Conservation (phyloP, 257 asterid species). For the Solanum stenotomum region DNA sequence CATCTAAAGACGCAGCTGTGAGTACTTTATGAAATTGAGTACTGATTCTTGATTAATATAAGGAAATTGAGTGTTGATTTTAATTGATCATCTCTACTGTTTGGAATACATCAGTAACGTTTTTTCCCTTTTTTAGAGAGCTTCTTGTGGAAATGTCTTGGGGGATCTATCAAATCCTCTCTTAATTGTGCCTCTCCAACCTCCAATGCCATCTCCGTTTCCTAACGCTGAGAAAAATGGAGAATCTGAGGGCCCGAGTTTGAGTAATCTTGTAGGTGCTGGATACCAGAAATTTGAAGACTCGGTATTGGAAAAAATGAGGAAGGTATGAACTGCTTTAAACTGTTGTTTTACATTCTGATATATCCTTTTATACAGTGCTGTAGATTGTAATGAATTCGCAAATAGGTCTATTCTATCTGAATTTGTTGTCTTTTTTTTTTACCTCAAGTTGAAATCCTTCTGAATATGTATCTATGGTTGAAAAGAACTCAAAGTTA, state of each 20-base stretch:
- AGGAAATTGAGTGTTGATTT: background rate
- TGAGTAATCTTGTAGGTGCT: slow-evolving; percentile 53
- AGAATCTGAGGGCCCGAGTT: slow-evolving; percentile 33
- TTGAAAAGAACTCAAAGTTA: background rate
- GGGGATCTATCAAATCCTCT: slow-evolving; percentile 83
- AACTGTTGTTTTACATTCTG: background rate
- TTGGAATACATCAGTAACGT: background rate
- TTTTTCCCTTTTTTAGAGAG: slow-evolving; percentile 23
- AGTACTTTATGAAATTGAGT: slow-evolving; percentile 13
- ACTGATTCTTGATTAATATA: background rate
- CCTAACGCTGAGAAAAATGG: slow-evolving; percentile 20
- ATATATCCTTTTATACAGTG: background rate
- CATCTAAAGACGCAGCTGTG: slow-evolving; percentile 61
- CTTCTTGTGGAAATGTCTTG: slow-evolving; percentile 50
- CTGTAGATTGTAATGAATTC: background rate
- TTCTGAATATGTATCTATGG: background rate
- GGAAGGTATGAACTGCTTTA: slow-evolving; percentile 33
- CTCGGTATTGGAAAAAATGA: slow-evolving; percentile 66
- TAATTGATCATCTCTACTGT: background rate
- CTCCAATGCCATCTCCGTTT: slow-evolving; percentile 28
- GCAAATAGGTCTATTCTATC: background rate
- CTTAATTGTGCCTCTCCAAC: slow-evolving; percentile 56
- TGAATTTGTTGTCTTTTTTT: background rate
- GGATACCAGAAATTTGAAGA: slow-evolving; percentile 66
- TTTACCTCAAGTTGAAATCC: background rate